Base-by-base conservation (phyloP, 2,329 filamentous ascomycete species). In the Dactylellina leptospora region DNA sequence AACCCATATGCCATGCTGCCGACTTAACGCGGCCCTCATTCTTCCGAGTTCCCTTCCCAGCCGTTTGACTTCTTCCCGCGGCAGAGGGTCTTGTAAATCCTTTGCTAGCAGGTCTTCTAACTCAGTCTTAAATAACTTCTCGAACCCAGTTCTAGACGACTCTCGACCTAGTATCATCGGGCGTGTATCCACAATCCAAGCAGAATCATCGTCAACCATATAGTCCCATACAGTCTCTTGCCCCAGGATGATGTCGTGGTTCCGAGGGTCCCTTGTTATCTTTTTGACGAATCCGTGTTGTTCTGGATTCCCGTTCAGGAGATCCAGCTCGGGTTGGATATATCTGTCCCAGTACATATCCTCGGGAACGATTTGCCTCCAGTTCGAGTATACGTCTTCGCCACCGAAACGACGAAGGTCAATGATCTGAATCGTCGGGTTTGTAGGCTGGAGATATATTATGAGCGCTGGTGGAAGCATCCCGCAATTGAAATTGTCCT, bases 381-480 rank as follows among this genome's bases (percentile, higher is more conserved):
- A 70, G 23, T 70, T 70, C 2, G 64, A 42, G 27, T 61, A 70
- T 1, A 61, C 64, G 38, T 25, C 22, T n/a, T 70, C 64, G n/a
- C 22, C 56, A 23, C 55, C 56, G 28, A 70, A 61, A 16, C 13
- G n/a, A 4, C 56, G 38, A 2, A 70, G 30, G 16, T 70, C 64
- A 18, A 70, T 55, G 1, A 54, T 48, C 33, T 70, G 64, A 16
- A 40, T 13, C 30, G 6, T 38, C n/a, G 55, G 48, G 3, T 16
- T 13, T 3, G 45, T 47, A 2, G 48, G 64, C 16, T 56, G 47
- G 20, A 70, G 28, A 20, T 70, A 61, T 1, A 70, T 45, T 4
- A 70, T 20, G 9, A 44, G 9, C 2, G 47, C n/a, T 18, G 64
- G 64, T 1, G 48, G 27, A 16, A 42, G n/a, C 5, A 5, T 28